phyloP scores from a whole-genome alignment of 257 asterid species.

The Forsythia suspensa region DNA sequence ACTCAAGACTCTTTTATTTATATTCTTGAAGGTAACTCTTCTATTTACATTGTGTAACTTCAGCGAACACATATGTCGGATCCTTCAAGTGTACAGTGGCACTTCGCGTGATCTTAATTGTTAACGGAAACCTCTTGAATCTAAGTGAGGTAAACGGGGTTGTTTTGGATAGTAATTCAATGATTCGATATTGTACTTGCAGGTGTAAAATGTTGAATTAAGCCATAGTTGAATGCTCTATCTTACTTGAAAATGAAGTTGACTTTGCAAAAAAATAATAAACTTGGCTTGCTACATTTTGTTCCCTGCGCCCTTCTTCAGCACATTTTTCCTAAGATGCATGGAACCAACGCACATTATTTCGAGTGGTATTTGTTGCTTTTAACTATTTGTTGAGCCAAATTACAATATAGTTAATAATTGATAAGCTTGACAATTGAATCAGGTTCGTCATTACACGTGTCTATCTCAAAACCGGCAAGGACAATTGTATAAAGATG shows the following conservation, averaged over 20 bases:
- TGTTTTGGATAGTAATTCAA: neutral
- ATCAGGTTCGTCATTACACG: no score
- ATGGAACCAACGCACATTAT: neutral
- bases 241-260: neutral
- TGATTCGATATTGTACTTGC: neutral
- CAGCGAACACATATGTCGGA: neutral
- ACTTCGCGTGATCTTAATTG: no score
- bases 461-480: no score
- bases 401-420: no score
- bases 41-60: neutral
- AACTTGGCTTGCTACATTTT: neutral
- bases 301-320: neutral
- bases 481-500: no score
- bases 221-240: conserved; percentile 2
- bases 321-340: neutral
- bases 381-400: neutral
- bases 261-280: neutral
- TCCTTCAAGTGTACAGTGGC: neutral
- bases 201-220: neutral
- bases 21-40: neutral
- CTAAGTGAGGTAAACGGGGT: no score
- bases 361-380: neutral
- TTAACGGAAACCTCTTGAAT: no score
- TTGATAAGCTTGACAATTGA: no score
- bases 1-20: neutral